Evolutionary conservation across 2,329 filamentous ascomycete species (phyloP).

Genomic region (Aureobasidium sp.): DNA sequence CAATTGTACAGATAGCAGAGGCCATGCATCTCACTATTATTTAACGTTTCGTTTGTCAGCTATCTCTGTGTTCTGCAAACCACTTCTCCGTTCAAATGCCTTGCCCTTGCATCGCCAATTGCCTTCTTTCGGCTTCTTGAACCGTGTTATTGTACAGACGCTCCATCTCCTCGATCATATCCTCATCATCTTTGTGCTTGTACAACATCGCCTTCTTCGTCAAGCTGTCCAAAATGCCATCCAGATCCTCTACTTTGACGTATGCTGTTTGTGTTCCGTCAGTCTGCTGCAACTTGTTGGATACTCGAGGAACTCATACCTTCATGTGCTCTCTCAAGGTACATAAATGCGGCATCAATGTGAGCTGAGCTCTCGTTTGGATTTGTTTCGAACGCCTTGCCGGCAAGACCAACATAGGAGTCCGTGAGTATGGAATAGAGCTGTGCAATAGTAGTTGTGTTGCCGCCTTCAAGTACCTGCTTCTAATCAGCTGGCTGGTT

Average conservation of each 20-base stretch:
- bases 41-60: constrained; percentile 9
- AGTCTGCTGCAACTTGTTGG: background rate
- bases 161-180: constrained; percentile 18
- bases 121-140: constrained; percentile 14
- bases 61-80: background rate
- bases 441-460: constrained; percentile 53
- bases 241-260: constrained; percentile 58
- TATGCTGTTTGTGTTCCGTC: constrained; percentile 42
- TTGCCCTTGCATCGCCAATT: constrained; percentile 8
- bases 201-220: constrained; percentile 60
- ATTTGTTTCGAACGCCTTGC: constrained; percentile 36
- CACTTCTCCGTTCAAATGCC: background rate
- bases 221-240: constrained; percentile 69
- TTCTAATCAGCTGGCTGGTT: background rate
- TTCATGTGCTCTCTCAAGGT: constrained; percentile 26
- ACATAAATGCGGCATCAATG: constrained; percentile 23
- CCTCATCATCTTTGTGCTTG: constrained; percentile 16
- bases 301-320: constrained; percentile 23
- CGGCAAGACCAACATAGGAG: constrained; percentile 70
- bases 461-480: constrained; percentile 57
- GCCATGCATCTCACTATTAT: constrained; percentile 12
- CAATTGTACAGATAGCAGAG: constrained; percentile 15
- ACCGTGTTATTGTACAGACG: constrained; percentile 15
- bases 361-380: constrained; percentile 22
- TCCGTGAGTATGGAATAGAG: constrained; percentile 68